Base-by-base conservation (phyloP, 208 protist species). In the Trypanosoma platydactyli region DNA sequence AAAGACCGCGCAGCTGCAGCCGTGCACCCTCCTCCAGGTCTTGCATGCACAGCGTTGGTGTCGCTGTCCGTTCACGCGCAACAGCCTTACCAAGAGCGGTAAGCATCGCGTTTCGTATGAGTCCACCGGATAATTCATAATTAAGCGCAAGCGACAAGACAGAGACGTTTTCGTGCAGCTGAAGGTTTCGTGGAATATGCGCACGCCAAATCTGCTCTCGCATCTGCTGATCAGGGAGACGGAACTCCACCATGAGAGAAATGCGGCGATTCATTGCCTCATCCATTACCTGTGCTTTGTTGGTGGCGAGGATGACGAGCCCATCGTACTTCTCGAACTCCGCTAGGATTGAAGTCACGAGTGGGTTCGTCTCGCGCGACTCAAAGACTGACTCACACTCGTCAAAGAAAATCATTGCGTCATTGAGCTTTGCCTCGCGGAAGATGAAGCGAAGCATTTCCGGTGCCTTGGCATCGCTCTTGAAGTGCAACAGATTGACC, bases 251-350 rank as follows among this genome's bases (percentile, higher is more conserved):
- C 88, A 94, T 93, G 54, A 97, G 83, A 3, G 88, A 92, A 72
- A 97, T 94, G 68, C 92, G 86, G 29, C 92, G 84, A 76, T 95
- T 95, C 92, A 97, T 97, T n/a, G 92, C 89, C 64, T 97, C 91
- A 35, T 96, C 91, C 50, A 96, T 86, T 64, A 83, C 76, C 67
- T 95, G 90, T 13, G 88, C 89, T 40, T 79, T 80, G 71, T 97
- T 97, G 2, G 94, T 98, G 24, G 94, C 92, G 58, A 98, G 83
- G 46, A 98, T 73, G 64, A 97, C 81, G 46, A 98, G 73, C 2
- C 91, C 87, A 59, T 94, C 86, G 73, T 95, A 93, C 42, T 84
- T 82, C 66, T 98, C 94, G 64, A 98, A 92, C 66, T 97, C 92
- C n/a, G 82, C 69, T 20, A 98, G 77, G 44, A 98, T 59, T n/a